Base-by-base conservation (phyloP, 2,329 filamentous ascomycete species). In the Beauveria asiatica region DNA sequence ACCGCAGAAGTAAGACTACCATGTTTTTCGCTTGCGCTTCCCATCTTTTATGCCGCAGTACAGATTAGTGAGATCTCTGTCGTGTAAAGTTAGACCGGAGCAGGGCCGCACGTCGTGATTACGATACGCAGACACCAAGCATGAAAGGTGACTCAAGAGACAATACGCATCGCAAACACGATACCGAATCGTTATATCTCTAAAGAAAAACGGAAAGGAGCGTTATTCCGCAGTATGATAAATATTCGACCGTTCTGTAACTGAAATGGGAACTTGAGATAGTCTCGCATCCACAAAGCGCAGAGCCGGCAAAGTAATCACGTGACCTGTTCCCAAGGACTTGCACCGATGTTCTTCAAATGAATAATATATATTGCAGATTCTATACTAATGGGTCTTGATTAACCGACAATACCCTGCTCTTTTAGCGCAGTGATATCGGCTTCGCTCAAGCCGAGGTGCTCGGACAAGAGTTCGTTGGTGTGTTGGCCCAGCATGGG, bases 401-500 rank as follows among this genome's bases (percentile, higher is more conserved):
- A 64, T 63, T 76, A 84, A 51, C 78, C 74, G 13, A 96, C 77
- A 2, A 90, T 84, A 0, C 90, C 90, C 54, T 84, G 81, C 37
- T 78, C 75, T 67, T 80, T 89, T 64, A 96, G 72, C 10, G 72
- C 74, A 45, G 78, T 71, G 59, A 96, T 87, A 54, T 87, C 80
- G 0, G 72, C 73, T 51, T 78, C 74, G 17, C 74, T 78, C 65
- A 90, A 76, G 0, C 85, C 84, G 19, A 94, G 73, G 23, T 91
- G 70, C 25, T 82, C 80, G 21, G 73, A 70, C 61, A 96, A 73
- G 5, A 96, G 80, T 71, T 94, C 89, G 65, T 90, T 80, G 0
- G 92, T 96, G 73, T 96, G 91, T 74, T 96, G 85, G 0, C 92
- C 94, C 39, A 99, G 75, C 8, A 87, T 89, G 1, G 94, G 94